Percentiles rank a stretch among this genome's conserved stretches.
These are phyloP conservation scores for Capronia americana DNA, from an alignment of 2,329 filamentous ascomycete genomes.

Conservation along the genomic window DNA sequence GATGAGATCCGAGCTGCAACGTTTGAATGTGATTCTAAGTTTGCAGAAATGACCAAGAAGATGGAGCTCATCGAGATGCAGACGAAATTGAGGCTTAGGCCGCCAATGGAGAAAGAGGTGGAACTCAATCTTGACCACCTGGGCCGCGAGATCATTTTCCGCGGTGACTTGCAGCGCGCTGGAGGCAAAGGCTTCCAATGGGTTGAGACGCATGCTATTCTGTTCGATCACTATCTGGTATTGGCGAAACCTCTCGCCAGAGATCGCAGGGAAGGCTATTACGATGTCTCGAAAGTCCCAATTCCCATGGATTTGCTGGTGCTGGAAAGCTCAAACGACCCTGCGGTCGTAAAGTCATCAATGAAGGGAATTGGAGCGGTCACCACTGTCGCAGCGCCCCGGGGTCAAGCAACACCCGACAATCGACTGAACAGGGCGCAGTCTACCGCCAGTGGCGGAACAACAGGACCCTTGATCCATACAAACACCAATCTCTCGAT, in stretches of 20 bases:
- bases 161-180: constrained; percentile 87
- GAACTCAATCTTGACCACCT: constrained; percentile 90
- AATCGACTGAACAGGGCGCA: constrained; percentile 61
- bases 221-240: constrained; percentile 97
- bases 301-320: constrained; percentile 97
- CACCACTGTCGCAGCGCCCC: constrained; percentile 60
- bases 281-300: constrained; percentile 91
- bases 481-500: constrained; percentile 71
- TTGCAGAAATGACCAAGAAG: constrained; percentile 90
- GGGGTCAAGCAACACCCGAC: constrained; percentile 47
- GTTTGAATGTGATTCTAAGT: constrained; percentile 86
- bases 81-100: constrained; percentile 80
- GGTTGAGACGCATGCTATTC: constrained; percentile 89
- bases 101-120: constrained; percentile 81
- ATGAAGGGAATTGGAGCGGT: constrained; percentile 73
- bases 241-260: constrained; percentile 71
- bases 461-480: constrained; percentile 63
- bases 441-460: constrained; percentile 54
- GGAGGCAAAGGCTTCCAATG: constrained; percentile 88
- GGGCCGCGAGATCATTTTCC: constrained; percentile 86
- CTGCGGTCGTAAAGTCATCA: constrained; percentile 80
- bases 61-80: constrained; percentile 86
- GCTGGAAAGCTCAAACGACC: constrained; percentile 89
- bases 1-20: constrained; percentile 91
- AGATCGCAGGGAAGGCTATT: constrained; percentile 79